Evolutionary conservation across 306 rosid species (phyloP).

Genomic region (Vigna trinervia): DNA sequence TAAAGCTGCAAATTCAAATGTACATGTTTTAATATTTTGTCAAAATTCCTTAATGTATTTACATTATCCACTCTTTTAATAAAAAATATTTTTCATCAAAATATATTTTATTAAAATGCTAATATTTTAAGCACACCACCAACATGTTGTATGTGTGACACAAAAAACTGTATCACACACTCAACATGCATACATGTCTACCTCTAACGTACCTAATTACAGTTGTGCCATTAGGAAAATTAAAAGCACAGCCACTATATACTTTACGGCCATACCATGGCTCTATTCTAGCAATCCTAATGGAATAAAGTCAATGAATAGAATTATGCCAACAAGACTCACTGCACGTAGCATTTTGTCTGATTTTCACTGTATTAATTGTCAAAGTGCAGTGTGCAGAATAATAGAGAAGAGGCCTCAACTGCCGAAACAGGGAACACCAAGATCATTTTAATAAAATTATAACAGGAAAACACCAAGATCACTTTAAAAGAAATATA

Average conservation of each 20-base stretch:
- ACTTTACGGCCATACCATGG: slow-evolving; percentile 26
- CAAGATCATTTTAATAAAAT: neutral
- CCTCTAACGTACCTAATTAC: slow-evolving; percentile 13
- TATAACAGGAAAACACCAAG: neutral
- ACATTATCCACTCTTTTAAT: slow-evolving; percentile 27
- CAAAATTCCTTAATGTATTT: neutral
- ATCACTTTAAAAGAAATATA: neutral
- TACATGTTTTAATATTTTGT: slow-evolving; percentile 12
- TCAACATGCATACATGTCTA: neutral
- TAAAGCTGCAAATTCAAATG: slow-evolving; percentile 72
- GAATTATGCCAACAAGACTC: slow-evolving; percentile 11
- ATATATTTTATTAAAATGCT: neutral
- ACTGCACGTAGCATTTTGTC: neutral
- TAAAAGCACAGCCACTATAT: slow-evolving; percentile 13
- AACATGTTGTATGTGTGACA: slow-evolving; percentile 31
- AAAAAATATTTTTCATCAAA: slow-evolving; percentile 10
- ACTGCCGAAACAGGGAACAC: slow-evolving; percentile 28
- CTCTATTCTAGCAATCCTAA: slow-evolving; percentile 28
- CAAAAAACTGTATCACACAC: neutral
- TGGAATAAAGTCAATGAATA: slow-evolving; percentile 8
- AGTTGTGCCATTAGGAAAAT: neutral
- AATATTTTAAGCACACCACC: slow-evolving; percentile 19
- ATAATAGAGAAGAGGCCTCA: slow-evolving; percentile 33
- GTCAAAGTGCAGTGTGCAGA: slow-evolving; percentile 16
- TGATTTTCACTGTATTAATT: slow-evolving; percentile 5